Base-by-base conservation (phyloP, 192 early-diverging fungal genomes). In the Coemansia sp. region DNA sequence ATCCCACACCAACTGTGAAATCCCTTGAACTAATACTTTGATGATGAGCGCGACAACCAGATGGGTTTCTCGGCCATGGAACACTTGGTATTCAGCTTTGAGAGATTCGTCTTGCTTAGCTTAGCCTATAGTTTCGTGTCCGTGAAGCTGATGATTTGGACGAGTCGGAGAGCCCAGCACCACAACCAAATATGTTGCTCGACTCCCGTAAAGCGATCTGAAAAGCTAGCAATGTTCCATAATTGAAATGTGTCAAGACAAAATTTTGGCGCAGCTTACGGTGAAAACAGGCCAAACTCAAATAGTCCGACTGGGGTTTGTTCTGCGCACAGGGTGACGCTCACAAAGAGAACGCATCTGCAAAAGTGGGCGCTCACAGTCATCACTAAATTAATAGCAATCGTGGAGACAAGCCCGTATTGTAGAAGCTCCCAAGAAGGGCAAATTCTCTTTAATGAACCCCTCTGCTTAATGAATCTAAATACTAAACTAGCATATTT, bases 261-360 rank as follows among this genome's bases (percentile, higher is more conserved):
- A 68, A 68, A 68, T 68, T 68, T 68, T 68, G 66, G 52, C 66
- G 37, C 66, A 68, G 43, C 6, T 23, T 51, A 68, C 54, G 9
- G 15, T 47, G 22, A 48, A 68, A 17, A 59, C 41, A 15, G 41
- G 43, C 66, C 66, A 68, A 68, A 68, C 66, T 68, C 66, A 68
- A 62, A 67, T 68, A 68, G 66, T 61, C 53, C 64, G 64, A 59
- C 51, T 51, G 49, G 27, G 19, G 17, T 54, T 68, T 56, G 9
- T 2, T 68, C n/a, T 68, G 22, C 25, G 58, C 66, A 48, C 60
- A 60, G 43, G 35, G 3, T 3, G 17, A 25, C 15, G 41, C 41
- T 45, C 15, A 2, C 2, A n/a, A 56, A 47, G 32, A 45, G 21
- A 29, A 24, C 19, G 25, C 22, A 51, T 43, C 32, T 32, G 35